Evolutionary conservation across 2,329 filamentous ascomycete genomes (phyloP), one percentile per base, ranked within the genome.

Genomic region (Fusarium scirpi): DNA sequence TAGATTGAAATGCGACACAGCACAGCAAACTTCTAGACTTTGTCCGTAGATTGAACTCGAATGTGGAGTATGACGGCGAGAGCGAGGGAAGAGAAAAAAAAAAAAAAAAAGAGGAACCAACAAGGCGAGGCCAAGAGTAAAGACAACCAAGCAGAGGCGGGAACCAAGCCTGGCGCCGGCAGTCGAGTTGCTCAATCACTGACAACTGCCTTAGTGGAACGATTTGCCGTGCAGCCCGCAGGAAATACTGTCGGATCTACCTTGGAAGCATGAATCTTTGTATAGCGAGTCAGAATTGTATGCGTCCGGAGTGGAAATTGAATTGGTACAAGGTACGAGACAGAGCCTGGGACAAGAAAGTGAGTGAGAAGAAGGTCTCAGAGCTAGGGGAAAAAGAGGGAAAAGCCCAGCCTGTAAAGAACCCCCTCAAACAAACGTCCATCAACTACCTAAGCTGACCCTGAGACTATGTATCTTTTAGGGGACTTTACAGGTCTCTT

Each of bases 111-210:
- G 47, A 55, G 27, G 52, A 44, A 43, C 51, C 34, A 48, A 45
- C 67, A 44, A 63, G 58, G 41, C 45, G 48, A 69, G 57, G 60
- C 66, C 65, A 63, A 67, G 52, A 49, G 38, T 25, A 46, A 41
- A 54, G 59, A 54, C 45, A 62, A 46, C 47, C 40, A 61, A 53
- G 25, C 55, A 54, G 51, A 63, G 52, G 48, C 57, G 57, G 67
- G 67, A 70, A 67, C 67, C 67, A 70, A 59, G 58, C 58, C 67
- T 67, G 67, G 62, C 62, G 67, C 63, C 64, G 62, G 58, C 58
- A 71, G 67, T 68, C 57, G 52, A 70, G 47, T 66, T 59, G 59
- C 58, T 56, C 34, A 59, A 46, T 57, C 57, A 64, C 34, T 62
- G 62, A 43, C 40, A 62, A 54, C 30, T n/a, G 38, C 34, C 54